phyloP scores from a whole-genome alignment of 768 basidiomycete genomes.

The Rhizopogon roseolus region DNA sequence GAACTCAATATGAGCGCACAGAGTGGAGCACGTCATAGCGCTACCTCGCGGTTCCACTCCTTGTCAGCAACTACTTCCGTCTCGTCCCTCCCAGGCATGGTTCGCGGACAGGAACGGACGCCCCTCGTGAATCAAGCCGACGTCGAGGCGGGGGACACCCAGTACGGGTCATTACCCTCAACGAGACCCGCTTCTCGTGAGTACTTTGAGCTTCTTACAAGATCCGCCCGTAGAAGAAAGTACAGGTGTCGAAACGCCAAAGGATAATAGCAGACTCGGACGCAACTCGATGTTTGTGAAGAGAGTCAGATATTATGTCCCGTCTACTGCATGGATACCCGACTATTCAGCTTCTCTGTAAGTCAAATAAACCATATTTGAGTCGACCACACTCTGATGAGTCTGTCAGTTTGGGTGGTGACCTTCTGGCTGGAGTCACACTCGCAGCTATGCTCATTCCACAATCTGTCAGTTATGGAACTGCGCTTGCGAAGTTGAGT shows the following conservation, averaged over 20 bases:
- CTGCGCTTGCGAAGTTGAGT: constrained; percentile 78
- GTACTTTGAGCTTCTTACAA: background rate
- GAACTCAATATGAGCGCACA: constrained; percentile 1
- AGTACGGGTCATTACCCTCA: constrained; percentile 14
- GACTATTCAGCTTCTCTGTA: constrained; percentile 66
- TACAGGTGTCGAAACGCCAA: constrained; percentile 4
- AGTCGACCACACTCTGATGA: background rate
- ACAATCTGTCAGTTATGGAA: constrained; percentile 88
- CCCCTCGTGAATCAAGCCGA: constrained; percentile 21
- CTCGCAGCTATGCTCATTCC: constrained; percentile 83
- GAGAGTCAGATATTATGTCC: constrained; percentile 69
- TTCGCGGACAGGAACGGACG: constrained; percentile 14
- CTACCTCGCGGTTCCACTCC: constrained; percentile 5
- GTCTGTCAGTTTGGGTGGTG: constrained; percentile 48
- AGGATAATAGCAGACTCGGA: constrained; percentile 8
- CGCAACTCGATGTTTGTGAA: constrained; percentile 35
- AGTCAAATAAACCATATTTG: constrained; percentile 20
- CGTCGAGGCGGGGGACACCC: constrained; percentile 18
- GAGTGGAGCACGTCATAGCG: background rate
- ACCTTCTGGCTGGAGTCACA: constrained; percentile 82
- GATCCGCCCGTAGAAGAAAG: background rate
- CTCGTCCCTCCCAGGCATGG: constrained; percentile 20
- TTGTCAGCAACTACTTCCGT: constrained; percentile 24
- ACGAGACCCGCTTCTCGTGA: constrained; percentile 15
- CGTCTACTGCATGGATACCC: constrained; percentile 76